These are phyloP conservation scores for Euphorbia lathyris DNA, from an alignment of 345 rosid genomes.

Conservation along the genomic window DNA sequence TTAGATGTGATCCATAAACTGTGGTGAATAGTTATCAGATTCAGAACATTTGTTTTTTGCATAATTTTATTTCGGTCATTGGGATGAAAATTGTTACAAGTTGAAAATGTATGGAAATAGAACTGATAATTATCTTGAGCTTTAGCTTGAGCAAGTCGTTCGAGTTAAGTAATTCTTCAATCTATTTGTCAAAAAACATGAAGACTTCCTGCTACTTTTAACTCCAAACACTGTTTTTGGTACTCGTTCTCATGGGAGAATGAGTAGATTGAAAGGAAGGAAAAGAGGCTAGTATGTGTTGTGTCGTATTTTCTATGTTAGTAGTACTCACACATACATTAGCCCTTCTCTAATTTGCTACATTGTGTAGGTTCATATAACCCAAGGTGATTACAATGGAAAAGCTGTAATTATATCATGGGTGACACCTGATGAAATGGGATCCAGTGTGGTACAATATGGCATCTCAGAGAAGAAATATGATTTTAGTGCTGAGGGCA, in stretches of 20 bases:
- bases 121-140: too few species aligned
- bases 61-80: neutral
- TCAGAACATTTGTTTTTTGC: neutral
- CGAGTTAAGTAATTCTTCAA: too few species aligned
- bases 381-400: constrained; percentile 96
- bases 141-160: too few species aligned
- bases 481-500: constrained; percentile 62
- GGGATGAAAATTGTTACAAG: neutral
- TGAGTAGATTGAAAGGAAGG: too few species aligned
- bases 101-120: too few species aligned
- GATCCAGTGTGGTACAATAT: constrained; percentile 52
- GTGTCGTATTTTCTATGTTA: too few species aligned
- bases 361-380: constrained; percentile 65
- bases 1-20: neutral
- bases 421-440: constrained; percentile 77
- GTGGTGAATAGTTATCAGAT: neutral
- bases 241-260: too few species aligned
- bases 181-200: too few species aligned
- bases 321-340: too few species aligned
- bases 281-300: too few species aligned
- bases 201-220: too few species aligned
- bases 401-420: constrained; percentile 84
- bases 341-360: neutral
- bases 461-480: constrained; percentile 46
- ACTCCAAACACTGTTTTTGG: too few species aligned